These are phyloP conservation scores for Pseudonitzschia multiseries DNA, from an alignment of 108 stramenopile genomes.

Conservation along the genomic window DNA sequence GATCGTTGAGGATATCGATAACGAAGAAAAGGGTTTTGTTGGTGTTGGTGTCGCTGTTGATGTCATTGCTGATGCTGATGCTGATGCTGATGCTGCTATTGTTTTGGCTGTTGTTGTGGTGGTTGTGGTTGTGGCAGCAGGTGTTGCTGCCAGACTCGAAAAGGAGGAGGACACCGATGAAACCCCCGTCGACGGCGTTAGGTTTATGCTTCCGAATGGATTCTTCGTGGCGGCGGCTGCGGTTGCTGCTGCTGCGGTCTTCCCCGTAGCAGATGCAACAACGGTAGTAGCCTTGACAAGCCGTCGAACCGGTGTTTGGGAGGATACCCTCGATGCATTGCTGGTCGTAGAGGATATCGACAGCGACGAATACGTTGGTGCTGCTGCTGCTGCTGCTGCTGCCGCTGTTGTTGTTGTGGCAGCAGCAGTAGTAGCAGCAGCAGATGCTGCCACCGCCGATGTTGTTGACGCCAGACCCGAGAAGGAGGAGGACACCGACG, in stretches of 20 bases:
- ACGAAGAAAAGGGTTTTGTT: background rate
- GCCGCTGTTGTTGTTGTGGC: constrained; percentile 37
- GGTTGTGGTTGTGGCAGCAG: too few relatives aligned
- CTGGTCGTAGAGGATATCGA: constrained; percentile 46
- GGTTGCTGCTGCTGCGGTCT: too few relatives aligned
- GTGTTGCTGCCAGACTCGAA: too few relatives aligned
- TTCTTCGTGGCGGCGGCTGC: background rate
- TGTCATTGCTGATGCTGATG: background rate
- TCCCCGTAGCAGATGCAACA: too few relatives aligned
- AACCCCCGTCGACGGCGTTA: background rate
- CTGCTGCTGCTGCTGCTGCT: constrained; percentile 18
- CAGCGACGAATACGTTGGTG: background rate
- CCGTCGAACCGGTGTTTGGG: background rate
- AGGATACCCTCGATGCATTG: constrained; percentile 7
- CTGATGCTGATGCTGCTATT: too few relatives aligned
- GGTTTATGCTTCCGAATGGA: background rate
- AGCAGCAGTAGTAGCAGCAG: background rate
- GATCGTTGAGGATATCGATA: constrained; percentile 44
- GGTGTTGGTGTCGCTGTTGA: constrained; percentile 2
- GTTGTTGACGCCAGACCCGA: background rate
- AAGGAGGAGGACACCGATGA: background rate
- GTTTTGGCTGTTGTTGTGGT: too few relatives aligned
- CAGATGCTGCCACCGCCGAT: background rate
- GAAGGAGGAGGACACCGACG: background rate
- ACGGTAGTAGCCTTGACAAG: too few relatives aligned